Percentiles rank a stretch among this genome's conserved stretches.
Evolutionary conservation across 1,284 basidiomycete genomes (phyloP).

Genomic region (Coniophora puteana): DNA sequence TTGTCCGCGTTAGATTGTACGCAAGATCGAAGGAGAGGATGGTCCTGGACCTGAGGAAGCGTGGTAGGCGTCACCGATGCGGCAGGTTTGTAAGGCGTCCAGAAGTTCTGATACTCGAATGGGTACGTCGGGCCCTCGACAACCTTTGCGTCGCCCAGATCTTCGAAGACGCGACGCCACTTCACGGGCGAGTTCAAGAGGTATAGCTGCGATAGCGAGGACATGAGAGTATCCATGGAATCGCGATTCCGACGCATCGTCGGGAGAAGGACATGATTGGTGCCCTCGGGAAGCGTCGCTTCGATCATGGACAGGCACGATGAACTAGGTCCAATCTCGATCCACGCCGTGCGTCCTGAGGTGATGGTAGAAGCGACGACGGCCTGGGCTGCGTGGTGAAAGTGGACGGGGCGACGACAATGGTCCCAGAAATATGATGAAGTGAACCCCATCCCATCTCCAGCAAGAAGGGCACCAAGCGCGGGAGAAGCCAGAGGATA

Average conservation of each 20-base stretch:
- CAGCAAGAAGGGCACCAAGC: constrained; percentile 46
- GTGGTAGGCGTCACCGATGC: neutral
- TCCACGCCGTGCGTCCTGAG: constrained; percentile 41
- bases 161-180: constrained; percentile 55
- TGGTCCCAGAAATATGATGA: constrained; percentile 56
- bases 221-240: constrained; percentile 41
- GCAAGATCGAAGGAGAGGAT: constrained; percentile 41
- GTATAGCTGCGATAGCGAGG: constrained; percentile 48
- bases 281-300: constrained; percentile 31
- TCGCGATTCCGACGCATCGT: constrained; percentile 46
- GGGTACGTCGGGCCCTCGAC: constrained; percentile 60
- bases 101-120: constrained; percentile 52
- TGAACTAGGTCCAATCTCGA: constrained; percentile 65
- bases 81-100: constrained; percentile 40
- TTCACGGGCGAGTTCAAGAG: constrained; percentile 33
- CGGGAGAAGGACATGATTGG: constrained; percentile 34
- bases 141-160: constrained; percentile 37
- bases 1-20: constrained; percentile 39
- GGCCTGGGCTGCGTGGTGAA: constrained; percentile 44
- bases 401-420: constrained; percentile 56
- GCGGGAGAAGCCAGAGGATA: constrained; percentile 62
- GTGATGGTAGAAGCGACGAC: constrained; percentile 30
- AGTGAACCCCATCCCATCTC: constrained; percentile 45
- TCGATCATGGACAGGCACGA: constrained; percentile 54
- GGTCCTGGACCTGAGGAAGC: constrained; percentile 19